Conservation (phyloP, 1,284 basidiomycete genomes). For the Pseudomicrostroma phylloplanum region DNA sequence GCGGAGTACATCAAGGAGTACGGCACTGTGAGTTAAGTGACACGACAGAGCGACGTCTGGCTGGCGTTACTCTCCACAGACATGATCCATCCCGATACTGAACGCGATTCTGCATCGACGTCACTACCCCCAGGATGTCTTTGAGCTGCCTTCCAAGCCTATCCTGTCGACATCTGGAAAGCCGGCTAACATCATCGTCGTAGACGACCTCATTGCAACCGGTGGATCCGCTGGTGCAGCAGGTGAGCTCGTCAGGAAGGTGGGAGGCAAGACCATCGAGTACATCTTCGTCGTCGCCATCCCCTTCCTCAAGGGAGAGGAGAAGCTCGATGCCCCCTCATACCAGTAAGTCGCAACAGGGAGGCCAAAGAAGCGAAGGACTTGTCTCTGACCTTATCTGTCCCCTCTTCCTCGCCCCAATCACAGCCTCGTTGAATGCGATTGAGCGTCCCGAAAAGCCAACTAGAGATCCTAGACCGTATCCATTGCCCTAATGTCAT, state of each 20-base stretch:
- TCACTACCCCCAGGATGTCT: conserved; percentile 62
- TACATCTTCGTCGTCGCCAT: conserved; percentile 92
- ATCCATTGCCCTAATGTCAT: no score
- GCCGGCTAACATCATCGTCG: conserved; percentile 70
- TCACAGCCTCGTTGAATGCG: conserved; percentile 2
- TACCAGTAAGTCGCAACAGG: conserved; percentile 34
- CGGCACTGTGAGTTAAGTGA: conserved; percentile 60
- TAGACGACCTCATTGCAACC: conserved; percentile 96
- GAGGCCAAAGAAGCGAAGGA: neutral
- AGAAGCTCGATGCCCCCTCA: conserved; percentile 78
- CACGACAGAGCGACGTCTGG: neutral
- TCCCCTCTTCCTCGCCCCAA: neutral
- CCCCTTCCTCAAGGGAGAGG: conserved; percentile 70
- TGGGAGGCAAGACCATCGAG: conserved; percentile 77
- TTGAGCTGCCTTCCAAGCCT: conserved; percentile 87
- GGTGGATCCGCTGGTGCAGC: conserved; percentile 92
- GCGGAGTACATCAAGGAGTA: conserved; percentile 91
- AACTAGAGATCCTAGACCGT: neutral
- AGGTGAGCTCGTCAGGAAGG: conserved; percentile 76
- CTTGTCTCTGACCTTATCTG: neutral
- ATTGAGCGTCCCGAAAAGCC: neutral
- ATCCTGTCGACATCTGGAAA: conserved; percentile 62
- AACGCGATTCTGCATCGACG: conserved; percentile 4
- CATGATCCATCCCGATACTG: neutral
- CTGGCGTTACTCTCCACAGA: neutral